Conservation (phyloP, 1,139 yeast species). For the Kodamaea fungicola region DNA sequence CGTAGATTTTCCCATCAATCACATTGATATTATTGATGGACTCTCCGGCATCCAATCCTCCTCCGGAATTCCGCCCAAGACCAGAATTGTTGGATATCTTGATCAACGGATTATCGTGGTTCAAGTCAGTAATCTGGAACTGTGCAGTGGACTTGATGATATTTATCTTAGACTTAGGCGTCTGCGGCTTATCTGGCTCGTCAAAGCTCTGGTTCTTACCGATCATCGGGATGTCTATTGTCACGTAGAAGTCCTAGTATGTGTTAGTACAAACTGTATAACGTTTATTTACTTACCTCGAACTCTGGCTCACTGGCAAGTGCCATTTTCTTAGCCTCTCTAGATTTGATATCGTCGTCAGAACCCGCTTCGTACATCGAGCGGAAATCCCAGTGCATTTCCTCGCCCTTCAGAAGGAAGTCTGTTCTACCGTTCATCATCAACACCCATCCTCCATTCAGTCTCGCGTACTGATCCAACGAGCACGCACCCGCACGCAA, state of each 20-base stretch:
- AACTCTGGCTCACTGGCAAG: slow-evolving; percentile 19
- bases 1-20: slow-evolving; percentile 51
- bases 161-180: slow-evolving; percentile 14
- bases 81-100: slow-evolving; percentile 33
- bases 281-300: slow-evolving; percentile 30
- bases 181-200: slow-evolving; percentile 10
- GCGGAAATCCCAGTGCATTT: slow-evolving; percentile 86
- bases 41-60: slow-evolving; percentile 5
- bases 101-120: slow-evolving; percentile 32
- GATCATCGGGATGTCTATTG: slow-evolving; percentile 39
- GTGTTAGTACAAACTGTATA: slow-evolving; percentile 14
- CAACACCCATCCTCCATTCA: slow-evolving; percentile 44
- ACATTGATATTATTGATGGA: slow-evolving; percentile 29
- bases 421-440: slow-evolving; percentile 66
- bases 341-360: slow-evolving; percentile 62
- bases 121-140: slow-evolving; percentile 38
- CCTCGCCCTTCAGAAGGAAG: slow-evolving; percentile 73
- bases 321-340: slow-evolving; percentile 26
- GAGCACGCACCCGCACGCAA: slow-evolving; percentile 49
- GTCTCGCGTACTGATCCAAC: slow-evolving; percentile 33
- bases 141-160: slow-evolving; percentile 40
- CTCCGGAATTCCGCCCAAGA: slow-evolving; percentile 2
- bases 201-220: slow-evolving; percentile 21
- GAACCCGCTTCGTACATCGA: slow-evolving; percentile 71
- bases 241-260: slow-evolving; percentile 36